Base-by-base conservation (phyloP, 2,329 filamentous ascomycete species). In the Zelopaecilomyces penicillatus region DNA sequence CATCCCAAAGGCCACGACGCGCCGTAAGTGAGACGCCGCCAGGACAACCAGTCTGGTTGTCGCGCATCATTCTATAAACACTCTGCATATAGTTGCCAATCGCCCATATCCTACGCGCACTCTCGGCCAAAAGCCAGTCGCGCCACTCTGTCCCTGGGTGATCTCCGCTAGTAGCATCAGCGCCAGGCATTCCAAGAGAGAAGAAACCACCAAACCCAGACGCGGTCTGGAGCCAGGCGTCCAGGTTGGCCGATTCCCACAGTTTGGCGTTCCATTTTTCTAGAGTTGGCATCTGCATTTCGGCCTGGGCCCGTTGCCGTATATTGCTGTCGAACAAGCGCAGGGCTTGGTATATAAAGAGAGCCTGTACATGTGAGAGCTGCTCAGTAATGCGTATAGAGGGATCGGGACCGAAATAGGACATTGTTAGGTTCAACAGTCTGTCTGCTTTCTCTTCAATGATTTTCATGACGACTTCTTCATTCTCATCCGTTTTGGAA, bases 51-150 rank as follows among this genome's bases (percentile, higher is more conserved):
- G 37, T 30, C 9, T 39, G 37, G 28, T 45, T 45, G 31, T 49
- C 49, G 26, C 53, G 50, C 8, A 56, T 34, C 11, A 46, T 48
- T 3, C 43, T 12, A 41, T 55, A 55, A 19, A 52, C 44, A 30
- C 47, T 41, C 27, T 50, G 37, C 4, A 51, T 46, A 35, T 52
- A 50, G 3, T 43, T 47, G 19, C 43, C 46, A 11, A 55, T 32
- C 38, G 57, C 39, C 48, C 56, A 59, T 4, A 51, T 54, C 6
- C 58, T 55, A 27, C 58, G 54, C 26, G 58, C 46, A 27, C 52
- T 57, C 46, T 61, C 58, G 6, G 52, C 46, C 7, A 61, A 48
- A 19, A 61, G 49, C 57, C 57, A 61, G 30, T 50, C 49, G 32
- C 53, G 47, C 56, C 56, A 58, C 9, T 38, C 8, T 28, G 40